Evolutionary conservation across 2,329 filamentous ascomycete genomes (phyloP), one percentile per base, ranked within the genome.

Genomic region (Diaporthe ilicicola): DNA sequence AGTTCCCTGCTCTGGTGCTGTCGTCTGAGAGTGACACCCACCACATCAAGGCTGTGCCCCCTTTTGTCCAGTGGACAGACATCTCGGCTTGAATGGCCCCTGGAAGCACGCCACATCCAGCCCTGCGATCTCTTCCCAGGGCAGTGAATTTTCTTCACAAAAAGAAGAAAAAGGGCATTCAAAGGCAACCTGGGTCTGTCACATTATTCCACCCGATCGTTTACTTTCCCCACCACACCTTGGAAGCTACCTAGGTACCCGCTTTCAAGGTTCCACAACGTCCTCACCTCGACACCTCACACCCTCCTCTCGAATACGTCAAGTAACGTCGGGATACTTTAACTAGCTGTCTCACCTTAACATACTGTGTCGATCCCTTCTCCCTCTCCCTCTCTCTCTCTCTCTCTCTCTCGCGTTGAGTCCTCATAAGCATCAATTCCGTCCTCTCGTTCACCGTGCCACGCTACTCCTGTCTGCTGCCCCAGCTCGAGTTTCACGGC

Each of bases 241-340:
- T 62, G 44, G 44, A 50, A 64, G 59, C 59, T 64, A 64, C 59
- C 34, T 64, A 64, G 59, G 59, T 64, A 70, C 70, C 59, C 67
- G 51, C 67, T 50, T 54, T 51, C 59, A 48, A 27, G 55, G 71
- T 68, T 66, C 64, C 71, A 71, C 71, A 68, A 64, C 62, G 37
- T 68, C 42, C 32, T 46, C 46, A 46, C 42, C 48, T 70, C 62
- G 55, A 67, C 56, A 42, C 46, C 64, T 62, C 44, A 46, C 50
- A 48, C 61, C 61, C 70, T 55, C 51, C 44, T 42, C 50, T 42
- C 65, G 62, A 59, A 51, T 70, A 72, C 59, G 59, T 54, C 59
- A 56, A 71, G 55, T 19, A 56, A 71, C 24, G 69, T 68, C 69
- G 64, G 68, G 69, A 70, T 70, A 72, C 64, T 46, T 50, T 48